These are phyloP conservation scores for Dothideomycetes sp. DNA, from an alignment of 2,329 filamentous ascomycete genomes.

Conservation along the genomic window DNA sequence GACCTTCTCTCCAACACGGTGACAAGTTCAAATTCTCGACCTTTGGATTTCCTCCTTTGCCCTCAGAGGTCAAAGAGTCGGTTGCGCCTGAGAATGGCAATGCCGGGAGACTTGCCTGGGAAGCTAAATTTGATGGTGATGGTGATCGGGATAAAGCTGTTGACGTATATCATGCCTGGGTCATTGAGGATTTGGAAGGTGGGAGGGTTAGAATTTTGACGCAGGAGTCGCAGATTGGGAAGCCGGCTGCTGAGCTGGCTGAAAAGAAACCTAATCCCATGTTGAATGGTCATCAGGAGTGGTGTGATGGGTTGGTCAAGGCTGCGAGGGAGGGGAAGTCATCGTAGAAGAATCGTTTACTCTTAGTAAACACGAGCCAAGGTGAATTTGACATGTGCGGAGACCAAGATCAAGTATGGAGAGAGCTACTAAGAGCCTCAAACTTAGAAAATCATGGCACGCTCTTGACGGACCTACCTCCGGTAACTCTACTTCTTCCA, in stretches of 20 bases:
- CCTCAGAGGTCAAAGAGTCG: slow-evolving; percentile 22
- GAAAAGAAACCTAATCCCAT: slow-evolving; percentile 27
- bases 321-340: slow-evolving; percentile 17
- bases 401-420: too few relatives aligned
- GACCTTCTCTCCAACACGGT: slow-evolving; percentile 21
- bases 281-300: slow-evolving; percentile 31
- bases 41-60: slow-evolving; percentile 27
- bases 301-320: slow-evolving; percentile 28
- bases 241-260: slow-evolving; percentile 22
- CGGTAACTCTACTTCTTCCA: too few relatives aligned
- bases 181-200: slow-evolving; percentile 26
- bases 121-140: slow-evolving; percentile 18
- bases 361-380: too few relatives aligned
- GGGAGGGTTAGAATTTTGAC: slow-evolving; percentile 28
- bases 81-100: slow-evolving; percentile 14
- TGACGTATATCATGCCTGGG: slow-evolving; percentile 30
- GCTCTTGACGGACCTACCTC: too few relatives aligned
- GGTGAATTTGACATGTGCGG: too few relatives aligned
- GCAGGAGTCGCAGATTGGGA: slow-evolving; percentile 29
- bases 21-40: slow-evolving; percentile 28
- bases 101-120: slow-evolving; percentile 20
- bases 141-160: slow-evolving; percentile 20
- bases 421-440: too few relatives aligned
- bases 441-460: too few relatives aligned
- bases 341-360: too few relatives aligned